phyloP scores from a whole-genome alignment of 1,284 basidiomycete species.

The Gastroboletus turbinatus region DNA sequence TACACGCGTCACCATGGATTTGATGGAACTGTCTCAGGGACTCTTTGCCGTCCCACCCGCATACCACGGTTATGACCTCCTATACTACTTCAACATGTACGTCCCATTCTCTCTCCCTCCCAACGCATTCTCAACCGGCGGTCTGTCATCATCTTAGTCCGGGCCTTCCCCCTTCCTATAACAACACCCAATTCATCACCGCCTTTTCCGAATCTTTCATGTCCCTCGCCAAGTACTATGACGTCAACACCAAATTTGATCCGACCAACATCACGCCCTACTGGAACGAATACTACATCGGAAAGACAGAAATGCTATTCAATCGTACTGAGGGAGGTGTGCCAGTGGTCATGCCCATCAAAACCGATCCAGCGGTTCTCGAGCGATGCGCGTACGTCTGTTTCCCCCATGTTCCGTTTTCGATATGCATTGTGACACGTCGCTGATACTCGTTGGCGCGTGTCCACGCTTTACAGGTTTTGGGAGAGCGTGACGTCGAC shows the following conservation, averaged over 20 bases:
- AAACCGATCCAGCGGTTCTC: conserved; percentile 16
- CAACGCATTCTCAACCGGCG: neutral
- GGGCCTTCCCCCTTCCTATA: conserved; percentile 8
- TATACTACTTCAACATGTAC: conserved; percentile 24
- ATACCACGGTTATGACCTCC: conserved; percentile 6
- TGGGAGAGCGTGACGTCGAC: neutral
- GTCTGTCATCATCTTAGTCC: neutral
- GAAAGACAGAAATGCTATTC: conserved; percentile 31
- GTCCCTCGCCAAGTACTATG: conserved; percentile 16
- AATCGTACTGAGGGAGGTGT: conserved; percentile 18
- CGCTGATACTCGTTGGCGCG: neutral
- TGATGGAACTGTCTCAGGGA: conserved; percentile 9
- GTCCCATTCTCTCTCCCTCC: neutral
- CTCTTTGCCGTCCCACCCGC: conserved; percentile 25
- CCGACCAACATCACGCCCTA: conserved; percentile 24
- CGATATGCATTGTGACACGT: too few species aligned
- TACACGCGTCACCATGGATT: too few species aligned
- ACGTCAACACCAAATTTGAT: conserved; percentile 24
- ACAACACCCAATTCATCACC: conserved; percentile 22
- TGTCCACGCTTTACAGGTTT: neutral
- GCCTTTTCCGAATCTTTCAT: conserved; percentile 31
- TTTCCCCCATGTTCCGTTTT: neutral
- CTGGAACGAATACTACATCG: conserved; percentile 19
- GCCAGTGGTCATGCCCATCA: conserved; percentile 13
- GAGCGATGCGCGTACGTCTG: conserved; percentile 28